Base-by-base conservation (phyloP, 805 yeast genomes). In the Tetrapisispora taiwanensis region DNA sequence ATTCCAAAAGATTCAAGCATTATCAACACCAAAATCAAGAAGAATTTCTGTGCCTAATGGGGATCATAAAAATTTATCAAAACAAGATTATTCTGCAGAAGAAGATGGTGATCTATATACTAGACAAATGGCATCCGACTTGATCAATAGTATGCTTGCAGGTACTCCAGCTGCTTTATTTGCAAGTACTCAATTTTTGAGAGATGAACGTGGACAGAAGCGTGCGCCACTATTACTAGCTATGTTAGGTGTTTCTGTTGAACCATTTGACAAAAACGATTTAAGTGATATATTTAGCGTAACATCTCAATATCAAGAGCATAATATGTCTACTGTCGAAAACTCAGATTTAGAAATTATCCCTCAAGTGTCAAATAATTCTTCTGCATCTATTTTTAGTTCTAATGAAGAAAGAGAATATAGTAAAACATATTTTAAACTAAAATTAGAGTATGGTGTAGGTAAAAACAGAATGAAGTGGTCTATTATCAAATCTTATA, bases 391-490 rank as follows among this genome's bases (percentile, higher is more conserved):
- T 5, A 31, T 42, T 6, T 42, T 42, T 32, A 42, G 41, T 36
- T 15, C 39, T 4, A 31, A 30, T 14, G 45, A 42, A 18, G 45
- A 42, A 18, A 36, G 33, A 18, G 34, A 30, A 32, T 31, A 42
- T 27, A 38, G 46, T 12, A 39, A 41, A 14, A 44, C 48, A 12
- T 30, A 46, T 43, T 83, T 75, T 52, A 70, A 75, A 47, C 67
- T 92, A n/a, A 84, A 82, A 40, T 68, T 92, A 37, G 95, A 89
- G 58, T 92, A 92, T 57, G 98, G 97, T 7, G 76, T 88, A 28
- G 95, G 95, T 1, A 75, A 78, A 6, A 76, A 80, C 45, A 66
- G 88, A 43, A 67, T 88, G 53, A 76, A 76, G 52, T 92, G 98
- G 98, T 69, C 81, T 1, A 75, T 92, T 7, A 71, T 77, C 26